phyloP scores from a whole-genome alignment of 78 protist species.

The Dictyostelium capitatum region DNA sequence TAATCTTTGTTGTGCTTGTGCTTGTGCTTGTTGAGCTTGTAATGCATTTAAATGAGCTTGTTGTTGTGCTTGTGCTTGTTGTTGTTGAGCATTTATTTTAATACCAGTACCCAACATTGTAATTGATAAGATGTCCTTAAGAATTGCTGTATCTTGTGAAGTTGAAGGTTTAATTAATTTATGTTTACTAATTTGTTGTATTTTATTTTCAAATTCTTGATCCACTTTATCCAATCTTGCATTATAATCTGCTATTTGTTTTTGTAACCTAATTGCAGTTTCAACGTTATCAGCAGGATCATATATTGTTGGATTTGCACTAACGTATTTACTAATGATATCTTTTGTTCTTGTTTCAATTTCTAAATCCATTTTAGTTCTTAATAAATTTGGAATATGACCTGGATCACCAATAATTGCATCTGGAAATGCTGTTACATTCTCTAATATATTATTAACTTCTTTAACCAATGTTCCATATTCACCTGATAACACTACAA shows the following conservation, averaged over 20 bases:
- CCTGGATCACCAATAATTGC: constrained; percentile 27
- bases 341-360: constrained; percentile 11
- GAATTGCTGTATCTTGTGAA: not conserved
- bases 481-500: constrained; percentile 54
- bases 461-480: constrained; percentile 50
- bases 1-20: not conserved
- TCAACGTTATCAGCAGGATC: not conserved
- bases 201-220: constrained; percentile 19
- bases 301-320: not conserved
- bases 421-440: constrained; percentile 27
- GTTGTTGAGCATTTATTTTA: constrained; percentile 20
- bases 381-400: constrained; percentile 35
- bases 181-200: not conserved
- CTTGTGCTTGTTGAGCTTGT: not conserved
- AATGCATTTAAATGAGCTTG: not conserved
- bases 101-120: constrained; percentile 49
- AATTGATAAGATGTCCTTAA: constrained; percentile 23
- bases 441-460: not conserved
- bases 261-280: not conserved
- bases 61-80: constrained; percentile 24
- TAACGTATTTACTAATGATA: not conserved
- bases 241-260: constrained; percentile 8
- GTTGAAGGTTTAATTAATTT: constrained; percentile 33
- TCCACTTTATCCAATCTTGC: constrained; percentile 6
- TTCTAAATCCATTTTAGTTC: constrained; percentile 49